These are phyloP conservation scores for Talaromyces marneffei DNA, from an alignment of 2,329 filamentous ascomycete species.

Conservation along the genomic window DNA sequence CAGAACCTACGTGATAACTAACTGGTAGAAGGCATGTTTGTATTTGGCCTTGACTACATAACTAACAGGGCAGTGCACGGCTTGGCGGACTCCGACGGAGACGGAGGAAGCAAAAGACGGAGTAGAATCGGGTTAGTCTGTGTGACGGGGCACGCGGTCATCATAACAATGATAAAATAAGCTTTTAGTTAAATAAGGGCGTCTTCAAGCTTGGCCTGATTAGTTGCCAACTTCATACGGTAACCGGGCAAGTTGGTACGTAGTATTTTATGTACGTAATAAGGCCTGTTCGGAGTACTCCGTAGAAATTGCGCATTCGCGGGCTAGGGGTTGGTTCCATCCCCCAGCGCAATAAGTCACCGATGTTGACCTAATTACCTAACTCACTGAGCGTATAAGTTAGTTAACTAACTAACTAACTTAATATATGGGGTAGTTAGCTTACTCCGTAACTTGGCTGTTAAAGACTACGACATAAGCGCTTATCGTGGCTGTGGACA, in stretches of 20 bases:
- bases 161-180: too few species aligned
- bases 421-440: too few species aligned
- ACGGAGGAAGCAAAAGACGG: neutral
- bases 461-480: neutral
- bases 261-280: too few species aligned
- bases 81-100: neutral
- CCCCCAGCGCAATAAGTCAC: neutral
- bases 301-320: neutral
- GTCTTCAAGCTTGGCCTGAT: neutral
- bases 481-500: neutral
- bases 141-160: neutral
- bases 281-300: too few species aligned
- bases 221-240: neutral
- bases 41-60: too few species aligned
- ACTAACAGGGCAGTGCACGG: too few species aligned
- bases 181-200: constrained; percentile 5
- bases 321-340: neutral
- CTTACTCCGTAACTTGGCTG: too few species aligned
- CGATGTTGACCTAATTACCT: neutral
- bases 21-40: too few species aligned
- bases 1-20: neutral
- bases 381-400: neutral
- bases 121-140: neutral
- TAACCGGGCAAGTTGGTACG: too few species aligned
- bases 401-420: too few species aligned